These are phyloP conservation scores for Gossypium sturtianum DNA, from an alignment of 345 rosid species.

Conservation along the genomic window DNA sequence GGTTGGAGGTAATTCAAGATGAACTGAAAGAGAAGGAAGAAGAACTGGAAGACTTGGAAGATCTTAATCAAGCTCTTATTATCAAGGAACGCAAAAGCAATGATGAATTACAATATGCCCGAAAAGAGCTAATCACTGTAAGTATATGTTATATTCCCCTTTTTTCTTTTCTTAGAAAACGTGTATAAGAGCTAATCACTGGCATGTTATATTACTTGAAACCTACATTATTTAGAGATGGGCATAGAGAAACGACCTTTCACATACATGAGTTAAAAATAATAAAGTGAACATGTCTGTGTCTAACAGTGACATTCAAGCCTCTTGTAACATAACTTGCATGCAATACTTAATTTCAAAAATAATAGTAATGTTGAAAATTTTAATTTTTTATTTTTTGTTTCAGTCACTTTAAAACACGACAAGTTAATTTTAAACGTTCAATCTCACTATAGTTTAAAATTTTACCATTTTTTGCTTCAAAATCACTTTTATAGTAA, in stretches of 20 bases:
- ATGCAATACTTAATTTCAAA: not conserved
- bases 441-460: no score
- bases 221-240: no score
- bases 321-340: not conserved
- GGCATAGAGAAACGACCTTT: no score
- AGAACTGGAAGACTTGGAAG: slow-evolving; percentile 35
- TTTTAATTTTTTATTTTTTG: no score
- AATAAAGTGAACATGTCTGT: no score
- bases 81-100: slow-evolving; percentile 44
- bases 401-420: no score
- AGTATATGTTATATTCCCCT: not conserved
- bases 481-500: no score
- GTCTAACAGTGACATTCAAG: no score
- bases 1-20: slow-evolving; percentile 33
- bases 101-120: slow-evolving; percentile 60
- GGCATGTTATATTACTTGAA: not conserved
- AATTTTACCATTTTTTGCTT: no score
- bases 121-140: slow-evolving; percentile 63
- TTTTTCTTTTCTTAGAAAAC: not conserved
- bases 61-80: slow-evolving; percentile 38
- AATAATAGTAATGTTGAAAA: no score
- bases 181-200: not conserved
- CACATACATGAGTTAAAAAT: no score
- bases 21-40: slow-evolving; percentile 53
- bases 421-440: no score